Evolutionary conservation across 495 filamentous ascomycete genomes (phyloP).

Genomic region (Trichocladium antarcticum): DNA sequence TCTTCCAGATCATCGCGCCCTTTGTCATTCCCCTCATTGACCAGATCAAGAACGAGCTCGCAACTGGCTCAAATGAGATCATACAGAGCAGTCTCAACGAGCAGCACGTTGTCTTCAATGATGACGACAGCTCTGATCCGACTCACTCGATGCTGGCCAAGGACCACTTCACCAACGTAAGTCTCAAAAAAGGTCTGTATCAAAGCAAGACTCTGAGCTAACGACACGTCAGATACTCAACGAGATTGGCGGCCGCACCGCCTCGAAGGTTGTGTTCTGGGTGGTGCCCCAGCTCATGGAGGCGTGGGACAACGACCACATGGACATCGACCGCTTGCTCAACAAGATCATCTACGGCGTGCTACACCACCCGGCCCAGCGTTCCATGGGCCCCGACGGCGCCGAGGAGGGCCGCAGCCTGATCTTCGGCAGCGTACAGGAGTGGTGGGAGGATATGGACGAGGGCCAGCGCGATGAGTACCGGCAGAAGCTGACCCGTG

Average conservation of each 20-base stretch:
- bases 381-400: constrained; percentile 57
- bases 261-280: constrained; percentile 66
- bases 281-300: constrained; percentile 76
- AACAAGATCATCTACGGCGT: constrained; percentile 68
- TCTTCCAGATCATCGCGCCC: constrained; percentile 75
- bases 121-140: constrained; percentile 62
- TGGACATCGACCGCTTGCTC: constrained; percentile 54
- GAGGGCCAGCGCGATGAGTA: constrained; percentile 51
- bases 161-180: constrained; percentile 73
- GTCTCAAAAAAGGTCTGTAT: constrained; percentile 3
- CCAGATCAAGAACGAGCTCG: constrained; percentile 74
- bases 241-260: constrained; percentile 74
- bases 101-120: constrained; percentile 76
- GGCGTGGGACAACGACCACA: constrained; percentile 67
- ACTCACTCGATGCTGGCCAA: constrained; percentile 96
- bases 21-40: constrained; percentile 75
- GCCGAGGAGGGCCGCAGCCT: constrained; percentile 56
- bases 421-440: constrained; percentile 67
- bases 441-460: constrained; percentile 65
- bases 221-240: constrained; percentile 53
- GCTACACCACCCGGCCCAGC: constrained; percentile 77
- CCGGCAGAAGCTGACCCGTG: constrained; percentile 59
- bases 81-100: constrained; percentile 68
- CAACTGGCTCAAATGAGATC: constrained; percentile 72
- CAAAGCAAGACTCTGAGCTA: constrained; percentile 8